A percentile compares a stretch with the other conserved stretches of the same genome.
These are phyloP conservation scores for Allantophomopsis cytisporea DNA, from an alignment of 2,329 filamentous ascomycete genomes.

Conservation along the genomic window DNA sequence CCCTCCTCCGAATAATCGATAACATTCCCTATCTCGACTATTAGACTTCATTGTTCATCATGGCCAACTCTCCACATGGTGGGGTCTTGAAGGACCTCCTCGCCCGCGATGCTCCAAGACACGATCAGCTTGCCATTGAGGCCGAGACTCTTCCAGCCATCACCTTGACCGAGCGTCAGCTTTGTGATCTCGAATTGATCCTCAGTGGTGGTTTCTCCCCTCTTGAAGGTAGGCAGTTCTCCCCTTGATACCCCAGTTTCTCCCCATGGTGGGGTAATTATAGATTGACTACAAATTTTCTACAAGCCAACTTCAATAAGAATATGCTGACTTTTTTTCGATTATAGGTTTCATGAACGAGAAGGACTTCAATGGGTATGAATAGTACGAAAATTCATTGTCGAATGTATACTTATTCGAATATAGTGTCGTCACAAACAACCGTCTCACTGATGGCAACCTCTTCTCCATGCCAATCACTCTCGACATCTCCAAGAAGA, in stretches of 20 bases:
- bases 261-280: slow-evolving; percentile 10
- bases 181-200: slow-evolving; percentile 95
- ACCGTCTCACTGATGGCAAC: slow-evolving; percentile 75
- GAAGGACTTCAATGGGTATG: slow-evolving; percentile 88
- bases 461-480: slow-evolving; percentile 97
- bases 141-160: slow-evolving; percentile 79
- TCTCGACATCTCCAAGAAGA: slow-evolving; percentile 67
- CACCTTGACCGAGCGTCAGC: slow-evolving; percentile 78
- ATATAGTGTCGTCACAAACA: slow-evolving; percentile 70
- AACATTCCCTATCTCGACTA: too few species aligned
- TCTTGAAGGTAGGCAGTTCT: slow-evolving; percentile 62
- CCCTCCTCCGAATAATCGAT: too few species aligned
- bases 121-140: slow-evolving; percentile 67
- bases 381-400: slow-evolving; percentile 5
- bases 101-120: slow-evolving; percentile 76
- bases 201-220: slow-evolving; percentile 97
- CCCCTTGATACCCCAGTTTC: background rate
- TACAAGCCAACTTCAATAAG: background rate
- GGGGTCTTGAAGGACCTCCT: slow-evolving; percentile 97
- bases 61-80: slow-evolving; percentile 68
- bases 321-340: slow-evolving; percentile 3
- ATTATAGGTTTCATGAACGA: slow-evolving; percentile 83
- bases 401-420: slow-evolving; percentile 16
- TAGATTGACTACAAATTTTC: background rate
- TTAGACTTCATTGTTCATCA: slow-evolving; percentile 20